A percentile compares a stretch with the other conserved stretches of the same genome.
Evolutionary conservation across 2,329 filamentous ascomycete species (phyloP).

Genomic region (Arthrobotrys conoides): DNA sequence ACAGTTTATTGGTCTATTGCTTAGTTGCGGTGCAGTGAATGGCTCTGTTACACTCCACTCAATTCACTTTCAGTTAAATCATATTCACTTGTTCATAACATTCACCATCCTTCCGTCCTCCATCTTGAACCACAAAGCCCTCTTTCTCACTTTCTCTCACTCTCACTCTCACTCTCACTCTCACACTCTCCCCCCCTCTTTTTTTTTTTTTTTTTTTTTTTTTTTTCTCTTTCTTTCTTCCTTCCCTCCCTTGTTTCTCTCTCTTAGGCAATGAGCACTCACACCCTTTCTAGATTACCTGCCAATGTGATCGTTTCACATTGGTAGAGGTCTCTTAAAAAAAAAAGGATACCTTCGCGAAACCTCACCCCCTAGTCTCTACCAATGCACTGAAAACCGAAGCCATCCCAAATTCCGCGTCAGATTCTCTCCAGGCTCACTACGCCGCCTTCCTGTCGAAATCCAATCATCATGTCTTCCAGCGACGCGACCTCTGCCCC

Average conservation of each 20-base stretch:
- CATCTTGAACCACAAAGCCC: slow-evolving; percentile 5
- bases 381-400: slow-evolving; percentile 43
- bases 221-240: neutral
- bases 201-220: neutral
- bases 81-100: neutral
- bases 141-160: no score
- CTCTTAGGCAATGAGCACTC: slow-evolving; percentile 33
- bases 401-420: slow-evolving; percentile 13
- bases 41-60: neutral
- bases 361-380: slow-evolving; percentile 25
- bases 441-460: slow-evolving; percentile 3
- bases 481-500: slow-evolving; percentile 72
- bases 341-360: slow-evolving; percentile 29
- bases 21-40: neutral
- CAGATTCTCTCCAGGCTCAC: slow-evolving; percentile 19
- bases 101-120: slow-evolving; percentile 2
- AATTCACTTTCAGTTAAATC: no score
- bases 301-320: slow-evolving; percentile 44
- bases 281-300: slow-evolving; percentile 28
- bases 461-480: slow-evolving; percentile 43
- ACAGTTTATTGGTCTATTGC: neutral
- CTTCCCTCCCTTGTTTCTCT: neutral
- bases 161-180: no score
- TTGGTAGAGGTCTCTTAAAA: slow-evolving; percentile 35
- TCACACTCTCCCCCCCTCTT: neutral